Percentiles rank a stretch among this genome's conserved stretches.
Conservation (phyloP, 441 rosid genomes). For the Jatropha multifida region DNA sequence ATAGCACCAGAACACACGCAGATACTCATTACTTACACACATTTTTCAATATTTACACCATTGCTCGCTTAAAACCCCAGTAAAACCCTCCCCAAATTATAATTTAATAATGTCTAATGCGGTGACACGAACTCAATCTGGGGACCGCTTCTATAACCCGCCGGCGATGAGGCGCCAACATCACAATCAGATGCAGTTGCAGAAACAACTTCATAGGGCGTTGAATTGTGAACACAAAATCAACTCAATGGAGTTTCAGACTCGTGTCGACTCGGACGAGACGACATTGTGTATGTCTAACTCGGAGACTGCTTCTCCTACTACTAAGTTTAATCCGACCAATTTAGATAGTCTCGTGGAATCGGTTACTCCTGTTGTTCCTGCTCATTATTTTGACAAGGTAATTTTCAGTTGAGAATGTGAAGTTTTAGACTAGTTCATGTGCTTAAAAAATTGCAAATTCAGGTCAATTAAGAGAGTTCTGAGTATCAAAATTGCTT, state of each 20-base stretch:
- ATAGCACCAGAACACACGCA: neutral
- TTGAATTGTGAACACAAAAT: constrained; percentile 21
- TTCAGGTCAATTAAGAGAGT: neutral
- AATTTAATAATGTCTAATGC: constrained; percentile 36
- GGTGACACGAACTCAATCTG: constrained; percentile 34
- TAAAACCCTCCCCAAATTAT: neutral
- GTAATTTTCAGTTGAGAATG: constrained; percentile 27
- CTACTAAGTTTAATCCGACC: constrained; percentile 26
- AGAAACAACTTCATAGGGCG: constrained; percentile 24
- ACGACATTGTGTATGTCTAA: constrained; percentile 38
- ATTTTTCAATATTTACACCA: too few species aligned
- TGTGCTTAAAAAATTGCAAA: neutral
- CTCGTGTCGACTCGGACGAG: constrained; percentile 27
- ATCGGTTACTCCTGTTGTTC: constrained; percentile 58
- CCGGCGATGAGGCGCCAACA: constrained; percentile 39
- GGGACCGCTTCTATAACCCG: constrained; percentile 42
- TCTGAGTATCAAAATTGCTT: neutral
- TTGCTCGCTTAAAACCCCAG: constrained; percentile 18
- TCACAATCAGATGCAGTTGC: constrained; percentile 23
- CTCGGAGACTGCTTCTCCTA: constrained; percentile 31
- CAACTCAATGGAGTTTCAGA: constrained; percentile 28
- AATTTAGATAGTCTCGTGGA: constrained; percentile 69
- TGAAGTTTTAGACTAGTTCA: neutral
- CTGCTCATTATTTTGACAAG: constrained; percentile 48
- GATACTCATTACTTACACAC: neutral